A percentile compares a stretch with the other conserved stretches of the same genome.
phyloP scores from a whole-genome alignment of 129 eudicot species.

The Heracleum sosnowskyi region DNA sequence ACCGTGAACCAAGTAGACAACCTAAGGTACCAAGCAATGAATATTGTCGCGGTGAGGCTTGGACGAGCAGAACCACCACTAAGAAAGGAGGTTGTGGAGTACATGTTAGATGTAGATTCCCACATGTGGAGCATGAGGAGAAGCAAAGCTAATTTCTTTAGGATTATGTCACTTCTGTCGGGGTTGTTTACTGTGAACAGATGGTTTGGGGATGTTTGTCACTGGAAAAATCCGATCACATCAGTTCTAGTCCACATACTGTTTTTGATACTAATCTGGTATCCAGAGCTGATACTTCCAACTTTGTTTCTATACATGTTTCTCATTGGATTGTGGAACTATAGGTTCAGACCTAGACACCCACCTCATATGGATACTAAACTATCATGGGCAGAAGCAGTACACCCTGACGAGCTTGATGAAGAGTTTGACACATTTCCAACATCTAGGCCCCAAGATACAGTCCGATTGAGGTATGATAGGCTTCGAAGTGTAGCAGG shows the following conservation, averaged over 20 bases:
- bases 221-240: constrained; percentile 44
- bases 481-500: constrained; percentile 4
- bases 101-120: constrained; percentile 60
- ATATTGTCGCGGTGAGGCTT: constrained; percentile 28
- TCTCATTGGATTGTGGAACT: constrained; percentile 2
- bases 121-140: constrained; percentile 94
- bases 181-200: constrained; percentile 48
- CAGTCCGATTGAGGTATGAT: background rate
- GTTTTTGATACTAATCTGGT: background rate
- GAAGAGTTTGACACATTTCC: constrained; percentile 6
- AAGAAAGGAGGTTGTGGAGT: constrained; percentile 48
- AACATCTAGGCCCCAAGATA: background rate
- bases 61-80: constrained; percentile 50
- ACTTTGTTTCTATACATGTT: constrained; percentile 5
- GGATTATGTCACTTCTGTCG: constrained; percentile 38
- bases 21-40: constrained; percentile 40
- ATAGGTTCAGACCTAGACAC: background rate
- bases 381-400: background rate
- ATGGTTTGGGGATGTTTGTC: constrained; percentile 54
- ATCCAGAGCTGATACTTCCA: constrained; percentile 4
- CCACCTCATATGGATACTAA: constrained; percentile 1
- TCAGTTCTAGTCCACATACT: background rate
- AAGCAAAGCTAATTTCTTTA: constrained; percentile 73
- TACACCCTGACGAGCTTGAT: constrained; percentile 10
- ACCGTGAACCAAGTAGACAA: constrained; percentile 32